Evolutionary conservation across 306 rosid genomes (phyloP).

Genomic region (Dicorynia guianensis): DNA sequence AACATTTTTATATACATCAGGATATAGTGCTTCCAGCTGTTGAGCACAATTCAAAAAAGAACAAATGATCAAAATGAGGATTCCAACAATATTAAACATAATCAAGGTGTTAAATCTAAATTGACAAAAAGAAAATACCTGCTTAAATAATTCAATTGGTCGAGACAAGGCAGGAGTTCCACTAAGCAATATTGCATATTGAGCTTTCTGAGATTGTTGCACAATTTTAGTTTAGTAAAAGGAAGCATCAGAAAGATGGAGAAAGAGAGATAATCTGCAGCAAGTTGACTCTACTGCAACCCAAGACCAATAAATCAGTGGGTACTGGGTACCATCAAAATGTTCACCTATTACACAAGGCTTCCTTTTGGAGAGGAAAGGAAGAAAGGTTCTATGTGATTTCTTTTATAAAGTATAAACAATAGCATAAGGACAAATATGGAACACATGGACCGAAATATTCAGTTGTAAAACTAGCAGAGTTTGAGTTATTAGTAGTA

Average conservation of each 20-base stretch:
- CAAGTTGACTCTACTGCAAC: slow-evolving; percentile 2
- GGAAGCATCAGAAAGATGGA: slow-evolving; percentile 33
- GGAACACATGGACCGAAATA: too few species aligned
- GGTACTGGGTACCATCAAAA: slow-evolving; percentile 13
- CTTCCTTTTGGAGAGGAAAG: slow-evolving; percentile 27
- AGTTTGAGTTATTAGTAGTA: too few species aligned
- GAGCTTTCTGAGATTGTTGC: slow-evolving; percentile 74
- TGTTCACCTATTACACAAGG: slow-evolving; percentile 30
- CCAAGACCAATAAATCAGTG: slow-evolving; percentile 14
- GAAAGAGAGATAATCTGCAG: slow-evolving; percentile 12
- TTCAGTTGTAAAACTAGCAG: too few species aligned
- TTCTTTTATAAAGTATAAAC: not conserved
- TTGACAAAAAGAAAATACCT: slow-evolving; percentile 56
- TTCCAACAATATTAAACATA: slow-evolving; percentile 29
- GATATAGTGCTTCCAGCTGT: slow-evolving; percentile 96
- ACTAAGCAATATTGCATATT: slow-evolving; percentile 84
- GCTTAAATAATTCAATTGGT: slow-evolving; percentile 91
- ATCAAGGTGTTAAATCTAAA: slow-evolving; percentile 15
- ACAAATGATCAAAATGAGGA: slow-evolving; percentile 25
- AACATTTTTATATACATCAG: slow-evolving; percentile 82
- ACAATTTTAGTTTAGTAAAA: slow-evolving; percentile 30
- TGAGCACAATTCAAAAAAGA: slow-evolving; percentile 45
- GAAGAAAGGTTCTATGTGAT: slow-evolving; percentile 23
- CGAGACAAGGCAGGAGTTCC: slow-evolving; percentile 99
- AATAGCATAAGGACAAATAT: too few species aligned